Conservation (phyloP, 2,329 filamentous ascomycete genomes). For the Tolypocladium album region DNA sequence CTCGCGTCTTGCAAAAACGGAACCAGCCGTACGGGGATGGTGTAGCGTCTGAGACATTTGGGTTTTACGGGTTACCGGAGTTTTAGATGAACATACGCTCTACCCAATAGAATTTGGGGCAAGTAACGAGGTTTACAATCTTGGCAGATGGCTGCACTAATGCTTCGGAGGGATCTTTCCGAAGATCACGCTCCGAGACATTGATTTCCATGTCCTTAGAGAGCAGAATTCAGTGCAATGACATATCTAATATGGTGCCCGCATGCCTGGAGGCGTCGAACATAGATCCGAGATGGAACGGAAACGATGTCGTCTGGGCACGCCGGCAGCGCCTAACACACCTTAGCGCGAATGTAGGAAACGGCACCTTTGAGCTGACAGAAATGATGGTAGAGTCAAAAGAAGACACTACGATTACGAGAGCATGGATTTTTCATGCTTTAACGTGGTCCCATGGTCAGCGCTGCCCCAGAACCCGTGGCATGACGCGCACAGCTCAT, state of each 20-base stretch:
- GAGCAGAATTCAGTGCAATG: no score
- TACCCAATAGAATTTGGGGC: no score
- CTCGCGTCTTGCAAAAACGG: background rate
- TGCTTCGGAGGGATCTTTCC: background rate
- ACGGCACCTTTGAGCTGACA: background rate
- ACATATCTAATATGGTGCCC: background rate
- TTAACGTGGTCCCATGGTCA: background rate
- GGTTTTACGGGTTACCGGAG: no score
- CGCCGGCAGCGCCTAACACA: background rate
- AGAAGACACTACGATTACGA: background rate
- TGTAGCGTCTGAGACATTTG: no score
- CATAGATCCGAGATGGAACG: background rate
- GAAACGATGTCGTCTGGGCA: background rate
- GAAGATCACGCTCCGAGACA: no score
- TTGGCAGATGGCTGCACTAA: background rate
- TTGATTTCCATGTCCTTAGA: no score
- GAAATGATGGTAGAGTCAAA: background rate
- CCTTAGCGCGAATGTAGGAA: background rate
- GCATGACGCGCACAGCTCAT: background rate
- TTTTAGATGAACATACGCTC: no score
- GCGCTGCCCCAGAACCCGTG: background rate
- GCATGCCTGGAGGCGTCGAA: background rate
- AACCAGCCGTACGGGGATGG: background rate
- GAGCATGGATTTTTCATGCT: background rate
- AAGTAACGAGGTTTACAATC: no score